Evolutionary conservation across 106 monocot genomes (phyloP).

Genomic region (Xerophyta viscosa): DNA sequence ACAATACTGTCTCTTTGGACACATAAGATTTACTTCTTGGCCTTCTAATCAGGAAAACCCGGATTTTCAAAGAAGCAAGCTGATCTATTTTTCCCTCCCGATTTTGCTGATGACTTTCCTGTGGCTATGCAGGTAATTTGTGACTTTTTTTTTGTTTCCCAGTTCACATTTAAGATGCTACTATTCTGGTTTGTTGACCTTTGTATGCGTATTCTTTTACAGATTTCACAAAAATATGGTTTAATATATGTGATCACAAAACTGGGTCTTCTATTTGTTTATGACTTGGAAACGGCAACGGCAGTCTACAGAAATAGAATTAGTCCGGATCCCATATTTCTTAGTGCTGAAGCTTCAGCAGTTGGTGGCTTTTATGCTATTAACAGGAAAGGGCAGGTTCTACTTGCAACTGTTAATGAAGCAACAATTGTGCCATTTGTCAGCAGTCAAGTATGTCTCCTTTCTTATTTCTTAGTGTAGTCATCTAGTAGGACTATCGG

Average conservation of each 20-base stretch:
- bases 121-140: slow-evolving; percentile 94
- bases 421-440: slow-evolving; percentile 91
- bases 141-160: no score
- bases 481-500: no score
- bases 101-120: slow-evolving; percentile 97
- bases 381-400: slow-evolving; percentile 91
- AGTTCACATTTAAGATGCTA: no score
- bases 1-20: no score
- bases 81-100: slow-evolving; percentile 97
- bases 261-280: slow-evolving; percentile 94
- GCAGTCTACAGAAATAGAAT: slow-evolving; percentile 97
- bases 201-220: slow-evolving; percentile 19
- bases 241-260: slow-evolving; percentile 97
- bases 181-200: not conserved
- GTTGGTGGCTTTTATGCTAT: slow-evolving; percentile 92
- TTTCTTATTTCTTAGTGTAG: no score
- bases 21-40: no score
- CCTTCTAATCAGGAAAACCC: slow-evolving; percentile 64
- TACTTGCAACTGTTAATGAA: slow-evolving; percentile 95
- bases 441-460: slow-evolving; percentile 69
- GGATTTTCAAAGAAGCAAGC: slow-evolving; percentile 96
- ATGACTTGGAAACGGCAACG: slow-evolving; percentile 92
- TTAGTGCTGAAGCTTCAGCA: slow-evolving; percentile 79
- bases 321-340: slow-evolving; percentile 96
- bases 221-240: slow-evolving; percentile 89